Percentiles rank a stretch among this genome's conserved stretches.
phyloP scores from a whole-genome alignment of 2,329 filamentous ascomycete species.

The Aspergillus brunneoviolaceus region DNA sequence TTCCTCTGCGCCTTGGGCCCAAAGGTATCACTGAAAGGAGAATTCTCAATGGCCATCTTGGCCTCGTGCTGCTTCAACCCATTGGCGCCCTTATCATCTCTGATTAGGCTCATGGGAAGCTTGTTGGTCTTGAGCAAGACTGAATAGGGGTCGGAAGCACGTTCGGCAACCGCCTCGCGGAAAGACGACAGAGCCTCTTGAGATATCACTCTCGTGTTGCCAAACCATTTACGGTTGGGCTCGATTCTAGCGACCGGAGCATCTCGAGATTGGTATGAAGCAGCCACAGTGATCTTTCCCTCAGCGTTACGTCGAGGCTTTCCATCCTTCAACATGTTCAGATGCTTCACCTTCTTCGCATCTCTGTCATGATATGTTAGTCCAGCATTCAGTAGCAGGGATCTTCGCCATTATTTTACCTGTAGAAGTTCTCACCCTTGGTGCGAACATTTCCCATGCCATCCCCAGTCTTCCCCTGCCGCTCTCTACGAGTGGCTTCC shows the following conservation, averaged over 20 bases:
- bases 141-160: conserved; percentile 84
- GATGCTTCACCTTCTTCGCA: conserved; percentile 83
- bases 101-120: conserved; percentile 90
- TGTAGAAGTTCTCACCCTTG: conserved; percentile 99
- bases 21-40: conserved; percentile 85
- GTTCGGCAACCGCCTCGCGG: conserved; percentile 86
- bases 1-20: conserved; percentile 93
- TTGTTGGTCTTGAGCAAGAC: conserved; percentile 97
- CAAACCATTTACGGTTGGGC: conserved; percentile 97
- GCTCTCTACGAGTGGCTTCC: conserved; percentile 76
- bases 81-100: conserved; percentile 73
- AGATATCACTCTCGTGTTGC: conserved; percentile 85
- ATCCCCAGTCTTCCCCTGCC: conserved; percentile 81
- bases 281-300: conserved; percentile 82
- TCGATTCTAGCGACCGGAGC: conserved; percentile 82
- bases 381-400: background rate
- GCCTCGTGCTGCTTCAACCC: conserved; percentile 89
- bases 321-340: conserved; percentile 90
- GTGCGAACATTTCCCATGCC: conserved; percentile 87
- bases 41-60: conserved; percentile 87
- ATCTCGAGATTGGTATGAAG: conserved; percentile 79
- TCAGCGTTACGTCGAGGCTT: conserved; percentile 76
- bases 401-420: conserved; percentile 37
- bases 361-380: conserved; percentile 39
- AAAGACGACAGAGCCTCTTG: conserved; percentile 86